Conservation (phyloP, 2,329 filamentous ascomycete genomes). For the Nigrospora osmanthi region DNA sequence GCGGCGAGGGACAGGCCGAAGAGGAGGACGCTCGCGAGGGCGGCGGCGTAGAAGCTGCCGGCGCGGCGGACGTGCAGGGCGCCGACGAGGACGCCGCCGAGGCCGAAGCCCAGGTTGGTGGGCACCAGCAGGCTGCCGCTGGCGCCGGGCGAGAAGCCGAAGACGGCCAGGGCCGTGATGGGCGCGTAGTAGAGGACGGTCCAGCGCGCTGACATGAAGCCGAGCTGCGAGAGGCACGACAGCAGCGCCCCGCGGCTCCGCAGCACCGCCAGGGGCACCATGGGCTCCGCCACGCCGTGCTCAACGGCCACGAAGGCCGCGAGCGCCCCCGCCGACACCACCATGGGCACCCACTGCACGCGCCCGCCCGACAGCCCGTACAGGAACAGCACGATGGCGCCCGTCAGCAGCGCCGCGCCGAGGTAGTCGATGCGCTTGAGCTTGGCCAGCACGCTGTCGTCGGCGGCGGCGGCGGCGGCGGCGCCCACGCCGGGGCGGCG, state of each 20-base stretch:
- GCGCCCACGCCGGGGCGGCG: too few species aligned
- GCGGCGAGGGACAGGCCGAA: conserved; percentile 54
- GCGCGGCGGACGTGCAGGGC: conserved; percentile 66
- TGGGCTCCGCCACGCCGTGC: conserved; percentile 58
- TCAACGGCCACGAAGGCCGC: conserved; percentile 56
- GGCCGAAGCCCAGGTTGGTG: conserved; percentile 72
- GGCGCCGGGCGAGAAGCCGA: conserved; percentile 58
- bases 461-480: conserved; percentile 31
- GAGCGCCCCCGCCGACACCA: conserved; percentile 45
- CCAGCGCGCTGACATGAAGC: conserved; percentile 78
- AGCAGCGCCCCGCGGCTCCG: conserved; percentile 63
- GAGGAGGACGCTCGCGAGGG: conserved; percentile 48
- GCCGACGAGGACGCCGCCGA: conserved; percentile 66
- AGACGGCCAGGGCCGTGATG: conserved; percentile 70
- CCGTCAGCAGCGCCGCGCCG: conserved; percentile 56
- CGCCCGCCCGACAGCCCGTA: conserved; percentile 55
- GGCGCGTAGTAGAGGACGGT: conserved; percentile 73
- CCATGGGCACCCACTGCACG: conserved; percentile 51
- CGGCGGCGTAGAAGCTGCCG: conserved; percentile 65
- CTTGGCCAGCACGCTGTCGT: conserved; percentile 32
- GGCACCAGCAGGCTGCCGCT: conserved; percentile 73
- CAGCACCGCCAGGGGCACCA: conserved; percentile 67
- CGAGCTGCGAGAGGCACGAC: conserved; percentile 66
- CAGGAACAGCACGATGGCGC: conserved; percentile 63
- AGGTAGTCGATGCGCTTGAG: conserved; percentile 66